Evolutionary conservation across 495 filamentous ascomycete species (phyloP).

Genomic region (Endocarpon pusillum): DNA sequence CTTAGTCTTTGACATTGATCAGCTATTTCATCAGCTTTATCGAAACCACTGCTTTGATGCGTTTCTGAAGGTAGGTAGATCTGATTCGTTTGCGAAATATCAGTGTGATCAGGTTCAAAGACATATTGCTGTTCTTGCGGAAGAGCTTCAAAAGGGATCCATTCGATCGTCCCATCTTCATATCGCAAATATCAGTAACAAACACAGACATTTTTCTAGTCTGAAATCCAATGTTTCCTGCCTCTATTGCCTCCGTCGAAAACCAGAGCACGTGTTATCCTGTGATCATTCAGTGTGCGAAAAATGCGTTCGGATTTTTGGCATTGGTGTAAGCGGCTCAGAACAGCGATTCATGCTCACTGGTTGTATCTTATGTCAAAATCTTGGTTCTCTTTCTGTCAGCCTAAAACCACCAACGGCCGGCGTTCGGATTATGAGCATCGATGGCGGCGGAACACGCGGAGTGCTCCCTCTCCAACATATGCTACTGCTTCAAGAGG

Average conservation of each 20-base stretch:
- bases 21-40: slow-evolving; percentile 9
- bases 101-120: slow-evolving; percentile 3
- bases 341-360: no score
- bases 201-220: neutral
- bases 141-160: no score
- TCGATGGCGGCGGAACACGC: slow-evolving; percentile 16
- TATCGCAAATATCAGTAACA: neutral
- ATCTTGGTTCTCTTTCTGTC: no score
- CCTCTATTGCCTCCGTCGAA: slow-evolving; percentile 11
- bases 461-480: slow-evolving; percentile 17
- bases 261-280: slow-evolving; percentile 14
- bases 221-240: slow-evolving; percentile 8
- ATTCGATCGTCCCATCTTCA: slow-evolving; percentile 1
- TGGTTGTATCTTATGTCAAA: no score
- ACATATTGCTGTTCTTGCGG: no score
- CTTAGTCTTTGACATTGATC: slow-evolving; percentile 8
- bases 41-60: no score
- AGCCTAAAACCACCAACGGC: slow-evolving; percentile 17
- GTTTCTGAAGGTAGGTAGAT: slow-evolving; percentile 3
- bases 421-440: slow-evolving; percentile 14
- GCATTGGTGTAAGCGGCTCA: no score
- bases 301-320: slow-evolving; percentile 11
- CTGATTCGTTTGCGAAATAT: slow-evolving; percentile 6
- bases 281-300: slow-evolving; percentile 20
- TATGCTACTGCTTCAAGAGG: slow-evolving; percentile 13